These are phyloP conservation scores for Moesziomyces sp. DNA, from an alignment of 1,284 basidiomycete genomes.

Conservation along the genomic window DNA sequence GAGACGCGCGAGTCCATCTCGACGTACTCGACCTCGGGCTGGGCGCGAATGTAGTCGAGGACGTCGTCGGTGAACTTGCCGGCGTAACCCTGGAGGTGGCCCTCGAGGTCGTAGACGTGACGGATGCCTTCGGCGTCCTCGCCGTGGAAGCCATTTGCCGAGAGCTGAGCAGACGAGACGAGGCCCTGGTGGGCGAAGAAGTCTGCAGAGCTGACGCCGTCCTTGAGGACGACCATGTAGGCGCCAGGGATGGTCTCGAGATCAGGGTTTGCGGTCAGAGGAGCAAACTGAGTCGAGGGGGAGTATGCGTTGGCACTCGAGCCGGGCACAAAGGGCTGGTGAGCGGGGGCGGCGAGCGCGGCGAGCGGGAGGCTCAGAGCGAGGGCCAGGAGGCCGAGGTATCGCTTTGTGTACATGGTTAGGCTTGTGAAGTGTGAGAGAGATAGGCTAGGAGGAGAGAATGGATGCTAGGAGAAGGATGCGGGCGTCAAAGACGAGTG, in stretches of 20 bases:
- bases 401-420: conserved; percentile 47
- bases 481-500: not conserved
- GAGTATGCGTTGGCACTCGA: conserved; percentile 46
- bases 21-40: conserved; percentile 92
- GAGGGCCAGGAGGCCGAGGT: conserved; percentile 49
- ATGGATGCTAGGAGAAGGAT: not conserved
- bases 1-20: conserved; percentile 77
- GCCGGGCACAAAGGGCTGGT: conserved; percentile 52
- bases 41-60: conserved; percentile 80
- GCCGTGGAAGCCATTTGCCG: conserved; percentile 52
- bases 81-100: conserved; percentile 79
- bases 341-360: conserved; percentile 46
- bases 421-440: conserved; percentile 1
- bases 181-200: conserved; percentile 59
- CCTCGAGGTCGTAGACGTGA: conserved; percentile 62
- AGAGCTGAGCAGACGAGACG: conserved; percentile 52
- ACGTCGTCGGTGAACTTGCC: conserved; percentile 82
- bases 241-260: conserved; percentile 58
- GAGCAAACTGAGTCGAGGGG: conserved; percentile 45
- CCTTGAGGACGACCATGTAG: conserved; percentile 67
- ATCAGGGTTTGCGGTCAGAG: conserved; percentile 48
- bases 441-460: not conserved
- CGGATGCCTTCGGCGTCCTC: conserved; percentile 50
- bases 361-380: conserved; percentile 47
- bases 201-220: conserved; percentile 49